phyloP scores from a whole-genome alignment of 1,139 yeast genomes.

The Hansenula lynferdii region DNA sequence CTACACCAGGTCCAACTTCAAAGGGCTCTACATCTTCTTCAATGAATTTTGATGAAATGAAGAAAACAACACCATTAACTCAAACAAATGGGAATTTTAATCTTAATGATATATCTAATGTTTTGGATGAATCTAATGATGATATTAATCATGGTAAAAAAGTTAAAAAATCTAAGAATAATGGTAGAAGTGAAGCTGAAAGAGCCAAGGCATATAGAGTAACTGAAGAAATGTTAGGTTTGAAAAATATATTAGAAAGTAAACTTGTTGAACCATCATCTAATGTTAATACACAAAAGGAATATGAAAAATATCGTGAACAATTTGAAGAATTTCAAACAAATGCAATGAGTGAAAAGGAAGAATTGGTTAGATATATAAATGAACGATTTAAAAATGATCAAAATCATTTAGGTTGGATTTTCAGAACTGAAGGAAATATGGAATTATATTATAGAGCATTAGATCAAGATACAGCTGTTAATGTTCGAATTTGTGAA shows the following conservation, averaged over 20 bases:
- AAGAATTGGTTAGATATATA: not conserved
- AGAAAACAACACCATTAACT: constrained; percentile 11
- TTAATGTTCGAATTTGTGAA: not conserved
- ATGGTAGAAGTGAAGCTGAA: no score
- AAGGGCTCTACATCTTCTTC: no score
- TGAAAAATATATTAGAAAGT: not conserved
- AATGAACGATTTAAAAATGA: not conserved
- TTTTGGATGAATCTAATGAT: constrained; percentile 1
- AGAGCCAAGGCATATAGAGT: not conserved
- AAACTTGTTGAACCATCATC: not conserved
- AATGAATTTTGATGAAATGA: constrained; percentile 5
- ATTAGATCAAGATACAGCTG: not conserved
- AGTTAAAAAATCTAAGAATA: no score
- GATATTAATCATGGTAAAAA: not conserved
- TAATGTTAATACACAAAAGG: not conserved
- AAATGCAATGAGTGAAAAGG: not conserved
- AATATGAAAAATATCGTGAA: not conserved
- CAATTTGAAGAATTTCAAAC: not conserved
- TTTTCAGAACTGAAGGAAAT: not conserved
- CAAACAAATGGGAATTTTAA: constrained; percentile 14
- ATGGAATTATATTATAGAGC: not conserved
- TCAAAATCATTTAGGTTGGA: not conserved
- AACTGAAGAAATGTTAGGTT: not conserved
- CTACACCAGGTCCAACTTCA: no score
- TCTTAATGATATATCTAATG: constrained; percentile 3